These are phyloP conservation scores for Neurospora hispaniola DNA, from an alignment of 495 filamentous ascomycete species.

Conservation along the genomic window DNA sequence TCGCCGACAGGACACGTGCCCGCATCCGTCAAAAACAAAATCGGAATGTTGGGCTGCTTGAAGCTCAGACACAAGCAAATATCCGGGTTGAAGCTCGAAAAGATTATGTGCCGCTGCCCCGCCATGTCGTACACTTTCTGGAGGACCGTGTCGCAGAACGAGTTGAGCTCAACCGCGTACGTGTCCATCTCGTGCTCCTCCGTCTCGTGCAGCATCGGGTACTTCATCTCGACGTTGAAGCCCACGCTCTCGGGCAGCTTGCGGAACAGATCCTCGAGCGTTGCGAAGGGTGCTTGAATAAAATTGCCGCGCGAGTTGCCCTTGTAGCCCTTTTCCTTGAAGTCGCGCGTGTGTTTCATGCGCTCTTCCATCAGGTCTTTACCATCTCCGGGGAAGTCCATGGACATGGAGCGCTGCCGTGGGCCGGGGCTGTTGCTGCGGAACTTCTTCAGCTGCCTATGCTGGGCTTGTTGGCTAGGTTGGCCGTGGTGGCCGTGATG, in stretches of 20 bases:
- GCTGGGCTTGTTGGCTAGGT: conserved; percentile 13
- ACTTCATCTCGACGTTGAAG: conserved; percentile 99
- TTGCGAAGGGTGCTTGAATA: conserved; percentile 92
- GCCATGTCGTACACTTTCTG: conserved; percentile 66
- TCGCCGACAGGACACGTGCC: conserved; percentile 69
- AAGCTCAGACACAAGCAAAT: conserved; percentile 87
- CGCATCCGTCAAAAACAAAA: conserved; percentile 88
- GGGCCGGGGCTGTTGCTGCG: conserved; percentile 26
- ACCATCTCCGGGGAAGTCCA: conserved; percentile 24
- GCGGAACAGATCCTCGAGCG: conserved; percentile 83
- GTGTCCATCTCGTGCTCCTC: conserved; percentile 97
- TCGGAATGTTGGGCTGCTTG: conserved; percentile 91
- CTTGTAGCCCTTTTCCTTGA: conserved; percentile 83
- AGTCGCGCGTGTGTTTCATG: conserved; percentile 95
- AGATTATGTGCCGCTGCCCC: conserved; percentile 74
- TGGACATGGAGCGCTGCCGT: conserved; percentile 37
- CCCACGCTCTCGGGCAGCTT: conserved; percentile 71
- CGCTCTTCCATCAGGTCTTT: conserved; percentile 63
- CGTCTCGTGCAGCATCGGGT: conserved; percentile 91
- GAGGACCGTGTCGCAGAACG: conserved; percentile 89
- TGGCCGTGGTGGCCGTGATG: not conserved
- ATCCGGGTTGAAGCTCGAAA: conserved; percentile 94
- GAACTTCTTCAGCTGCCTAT: conserved; percentile 17
- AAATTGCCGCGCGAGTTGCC: conserved; percentile 86
- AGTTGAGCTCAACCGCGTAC: conserved; percentile 93